Percentiles rank a stretch among this genome's conserved stretches.
Evolutionary conservation across 768 basidiomycete genomes (phyloP).

Genomic region (Tylopilus cervinicoccineus): DNA sequence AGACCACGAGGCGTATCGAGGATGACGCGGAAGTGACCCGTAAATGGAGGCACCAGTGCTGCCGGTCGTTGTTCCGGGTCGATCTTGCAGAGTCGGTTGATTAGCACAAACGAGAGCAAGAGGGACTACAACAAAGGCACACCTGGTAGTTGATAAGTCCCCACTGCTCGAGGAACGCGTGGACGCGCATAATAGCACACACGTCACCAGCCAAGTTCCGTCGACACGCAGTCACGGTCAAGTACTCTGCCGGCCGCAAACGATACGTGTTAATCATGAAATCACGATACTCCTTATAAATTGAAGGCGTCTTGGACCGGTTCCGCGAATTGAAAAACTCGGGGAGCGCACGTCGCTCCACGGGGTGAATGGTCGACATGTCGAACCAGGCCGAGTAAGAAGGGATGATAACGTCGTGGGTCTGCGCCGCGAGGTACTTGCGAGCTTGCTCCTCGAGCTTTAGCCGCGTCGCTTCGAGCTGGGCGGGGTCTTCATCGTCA

Average conservation of each 20-base stretch:
- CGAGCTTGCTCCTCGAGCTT: constrained; percentile 83
- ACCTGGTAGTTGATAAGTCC: constrained; percentile 99
- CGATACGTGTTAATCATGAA: constrained; percentile 99
- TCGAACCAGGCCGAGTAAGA: constrained; percentile 99
- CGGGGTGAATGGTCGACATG: constrained; percentile 88
- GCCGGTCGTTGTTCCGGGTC: constrained; percentile 96
- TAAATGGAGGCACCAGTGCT: constrained; percentile 93
- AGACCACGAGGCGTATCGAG: constrained; percentile 96
- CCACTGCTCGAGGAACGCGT: constrained; percentile 99
- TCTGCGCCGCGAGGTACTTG: constrained; percentile 95
- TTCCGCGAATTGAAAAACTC: constrained; percentile 99
- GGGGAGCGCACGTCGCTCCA: constrained; percentile 88
- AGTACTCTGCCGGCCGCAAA: constrained; percentile 88
- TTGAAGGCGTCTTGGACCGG: constrained; percentile 89
- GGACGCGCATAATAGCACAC: constrained; percentile 97
- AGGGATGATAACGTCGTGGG: constrained; percentile 94
- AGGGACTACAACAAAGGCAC: constrained; percentile 16
- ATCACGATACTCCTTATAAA: constrained; percentile 99
- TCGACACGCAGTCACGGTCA: constrained; percentile 95
- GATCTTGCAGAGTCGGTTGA: constrained; percentile 52
- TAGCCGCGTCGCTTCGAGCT: constrained; percentile 73
- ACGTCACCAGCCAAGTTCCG: constrained; percentile 97
- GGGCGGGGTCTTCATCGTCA: constrained; percentile 83
- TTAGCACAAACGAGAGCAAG: not conserved
- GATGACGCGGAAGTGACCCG: constrained; percentile 97